phyloP scores from a whole-genome alignment of 2,329 filamentous ascomycete species.

The Camillea tinctor region DNA sequence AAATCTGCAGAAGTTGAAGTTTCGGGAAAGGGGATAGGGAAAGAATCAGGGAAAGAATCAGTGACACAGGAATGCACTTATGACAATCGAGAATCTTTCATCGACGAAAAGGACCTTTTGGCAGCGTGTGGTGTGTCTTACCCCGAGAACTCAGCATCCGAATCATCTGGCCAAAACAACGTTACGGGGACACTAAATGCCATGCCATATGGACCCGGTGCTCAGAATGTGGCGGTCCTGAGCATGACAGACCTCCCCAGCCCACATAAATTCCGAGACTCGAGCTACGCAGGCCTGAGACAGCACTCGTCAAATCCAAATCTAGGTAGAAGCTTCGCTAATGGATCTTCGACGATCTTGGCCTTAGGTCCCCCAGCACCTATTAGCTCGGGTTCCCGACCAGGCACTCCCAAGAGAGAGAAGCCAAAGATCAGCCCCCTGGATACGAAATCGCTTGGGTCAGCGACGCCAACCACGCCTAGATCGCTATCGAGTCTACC shows the following conservation, averaged over 20 bases:
- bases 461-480: not conserved
- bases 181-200: not conserved
- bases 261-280: not conserved
- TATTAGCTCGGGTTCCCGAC: not conserved
- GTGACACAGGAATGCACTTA: not conserved
- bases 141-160: not conserved
- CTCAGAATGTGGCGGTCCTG: not conserved
- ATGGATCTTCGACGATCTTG: not conserved
- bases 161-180: not conserved
- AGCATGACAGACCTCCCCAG: not conserved
- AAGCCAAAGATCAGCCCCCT: not conserved
- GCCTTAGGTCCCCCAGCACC: not conserved
- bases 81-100: not conserved
- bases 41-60: not conserved
- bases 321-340: not conserved
- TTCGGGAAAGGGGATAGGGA: too few species aligned
- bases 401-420: not conserved
- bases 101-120: not conserved
- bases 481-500: not conserved
- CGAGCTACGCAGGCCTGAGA: not conserved
- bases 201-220: not conserved
- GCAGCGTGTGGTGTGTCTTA: not conserved
- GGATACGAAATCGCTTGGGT: not conserved
- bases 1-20: not conserved
- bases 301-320: not conserved